Percentiles rank a stretch among this genome's conserved stretches.
Evolutionary conservation across 1,284 basidiomycete genomes (phyloP).

Genomic region (Leccinum pachyderme): DNA sequence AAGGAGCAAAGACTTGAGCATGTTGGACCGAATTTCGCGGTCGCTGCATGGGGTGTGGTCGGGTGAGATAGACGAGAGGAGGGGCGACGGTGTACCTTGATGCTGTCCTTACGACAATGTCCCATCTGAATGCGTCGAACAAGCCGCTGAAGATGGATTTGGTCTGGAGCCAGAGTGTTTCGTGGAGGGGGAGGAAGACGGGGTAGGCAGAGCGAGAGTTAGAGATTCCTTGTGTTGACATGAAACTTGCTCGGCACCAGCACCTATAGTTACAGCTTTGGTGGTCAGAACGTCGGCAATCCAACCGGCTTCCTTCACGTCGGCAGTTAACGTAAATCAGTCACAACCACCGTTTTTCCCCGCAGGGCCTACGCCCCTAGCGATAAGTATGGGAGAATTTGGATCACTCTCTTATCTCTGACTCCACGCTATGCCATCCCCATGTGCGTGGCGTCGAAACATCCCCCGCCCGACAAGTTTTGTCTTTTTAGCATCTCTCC

Average conservation of each 20-base stretch:
- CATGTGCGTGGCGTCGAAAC: background rate
- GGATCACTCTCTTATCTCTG: slow-evolving; percentile 1
- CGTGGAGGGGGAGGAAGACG: slow-evolving; percentile 59
- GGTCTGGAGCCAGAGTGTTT: slow-evolving; percentile 58
- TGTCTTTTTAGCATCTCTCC: background rate
- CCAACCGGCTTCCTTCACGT: slow-evolving; percentile 9
- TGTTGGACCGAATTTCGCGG: slow-evolving; percentile 66
- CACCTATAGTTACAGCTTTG: background rate
- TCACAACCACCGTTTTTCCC: slow-evolving; percentile 1
- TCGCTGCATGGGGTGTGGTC: slow-evolving; percentile 46
- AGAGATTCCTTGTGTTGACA: slow-evolving; percentile 30
- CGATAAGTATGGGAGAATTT: background rate
- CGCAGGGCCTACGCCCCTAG: background rate
- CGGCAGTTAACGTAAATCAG: background rate
- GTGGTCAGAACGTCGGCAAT: background rate
- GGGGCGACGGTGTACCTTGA: slow-evolving; percentile 37
- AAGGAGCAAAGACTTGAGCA: slow-evolving; percentile 69
- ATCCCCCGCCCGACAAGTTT: background rate
- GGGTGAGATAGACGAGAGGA: slow-evolving; percentile 4
- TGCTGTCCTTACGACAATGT: slow-evolving; percentile 55
- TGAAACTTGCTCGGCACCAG: slow-evolving; percentile 7
- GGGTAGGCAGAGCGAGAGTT: slow-evolving; percentile 56
- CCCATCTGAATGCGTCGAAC: slow-evolving; percentile 70
- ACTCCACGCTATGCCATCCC: background rate
- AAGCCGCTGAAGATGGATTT: slow-evolving; percentile 60